Evolutionary conservation across 2,329 filamentous ascomycete species (phyloP).

Genomic region (Diaporthe australafricana): DNA sequence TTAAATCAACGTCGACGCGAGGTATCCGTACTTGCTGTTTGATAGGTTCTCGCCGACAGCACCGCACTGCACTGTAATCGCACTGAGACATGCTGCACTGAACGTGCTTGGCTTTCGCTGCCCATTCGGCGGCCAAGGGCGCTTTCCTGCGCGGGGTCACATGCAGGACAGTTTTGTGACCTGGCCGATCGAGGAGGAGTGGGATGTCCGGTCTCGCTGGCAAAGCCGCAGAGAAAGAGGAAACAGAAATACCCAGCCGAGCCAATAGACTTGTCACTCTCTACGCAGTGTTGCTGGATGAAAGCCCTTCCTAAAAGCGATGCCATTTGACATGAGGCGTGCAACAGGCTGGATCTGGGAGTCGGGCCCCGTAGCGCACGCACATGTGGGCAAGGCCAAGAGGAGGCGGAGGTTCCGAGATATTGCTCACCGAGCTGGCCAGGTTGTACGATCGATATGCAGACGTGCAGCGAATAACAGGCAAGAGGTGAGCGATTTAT

Average conservation of each 20-base stretch:
- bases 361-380: not conserved
- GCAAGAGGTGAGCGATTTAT: constrained; percentile 1
- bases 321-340: not conserved
- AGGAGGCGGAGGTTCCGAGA: constrained; percentile 22
- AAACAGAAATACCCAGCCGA: too few species aligned
- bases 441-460: constrained; percentile 14
- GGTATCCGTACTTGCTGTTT: not conserved
- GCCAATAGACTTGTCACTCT: not conserved
- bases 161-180: not conserved
- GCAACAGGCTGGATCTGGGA: not conserved
- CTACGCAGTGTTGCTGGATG: not conserved
- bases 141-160: not conserved
- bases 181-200: constrained; percentile 12
- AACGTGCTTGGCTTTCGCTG: not conserved
- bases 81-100: constrained; percentile 15
- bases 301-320: not conserved
- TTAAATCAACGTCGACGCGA: not conserved
- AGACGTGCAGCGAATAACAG: constrained; percentile 5
- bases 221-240: not conserved
- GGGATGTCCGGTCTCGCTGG: constrained; percentile 9
- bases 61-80: not conserved
- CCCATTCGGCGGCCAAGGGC: not conserved
- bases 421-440: constrained; percentile 19
- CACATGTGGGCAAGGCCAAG: not conserved
- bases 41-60: not conserved